Conservation (phyloP, 768 basidiomycete species). For the Lentinula aciculospora region DNA sequence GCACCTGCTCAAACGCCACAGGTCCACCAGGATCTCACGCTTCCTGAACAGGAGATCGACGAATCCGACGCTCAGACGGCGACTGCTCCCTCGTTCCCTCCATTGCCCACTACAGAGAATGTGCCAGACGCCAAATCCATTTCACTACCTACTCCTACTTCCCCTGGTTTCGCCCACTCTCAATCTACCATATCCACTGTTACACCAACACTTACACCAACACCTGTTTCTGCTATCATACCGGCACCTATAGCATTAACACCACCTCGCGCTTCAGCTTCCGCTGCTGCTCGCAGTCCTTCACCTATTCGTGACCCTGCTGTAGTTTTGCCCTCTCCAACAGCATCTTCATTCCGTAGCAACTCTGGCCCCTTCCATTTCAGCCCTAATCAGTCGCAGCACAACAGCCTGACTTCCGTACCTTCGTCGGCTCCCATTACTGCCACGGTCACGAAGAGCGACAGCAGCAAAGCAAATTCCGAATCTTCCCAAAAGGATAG, state of each 20-base stretch:
- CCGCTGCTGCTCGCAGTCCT: not conserved
- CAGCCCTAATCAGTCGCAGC: slow-evolving; percentile 26
- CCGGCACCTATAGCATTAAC: slow-evolving; percentile 12
- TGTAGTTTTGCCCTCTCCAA: slow-evolving; percentile 19
- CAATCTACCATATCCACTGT: slow-evolving; percentile 1
- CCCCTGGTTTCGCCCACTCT: slow-evolving; percentile 11
- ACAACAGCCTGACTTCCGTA: slow-evolving; percentile 31
- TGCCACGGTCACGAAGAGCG: not conserved
- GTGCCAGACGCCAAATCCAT: slow-evolving; percentile 12
- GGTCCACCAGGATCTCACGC: slow-evolving; percentile 7
- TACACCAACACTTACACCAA: slow-evolving; percentile 12
- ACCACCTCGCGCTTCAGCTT: not conserved
- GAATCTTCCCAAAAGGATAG: not conserved
- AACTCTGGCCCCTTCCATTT: slow-evolving; percentile 6
- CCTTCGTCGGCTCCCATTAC: slow-evolving; percentile 12
- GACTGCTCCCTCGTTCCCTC: slow-evolving; percentile 29
- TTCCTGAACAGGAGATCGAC: slow-evolving; percentile 11
- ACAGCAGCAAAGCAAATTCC: not conserved
- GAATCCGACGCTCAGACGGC: slow-evolving; percentile 27
- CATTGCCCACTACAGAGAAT: not conserved
- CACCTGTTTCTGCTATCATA: slow-evolving; percentile 22
- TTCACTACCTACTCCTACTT: slow-evolving; percentile 20
- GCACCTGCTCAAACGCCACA: not conserved
- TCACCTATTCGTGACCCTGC: slow-evolving; percentile 24
- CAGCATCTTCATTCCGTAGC: slow-evolving; percentile 17